Conservation (phyloP, 805 yeast species). For the Hanseniaspora clermontiae region DNA sequence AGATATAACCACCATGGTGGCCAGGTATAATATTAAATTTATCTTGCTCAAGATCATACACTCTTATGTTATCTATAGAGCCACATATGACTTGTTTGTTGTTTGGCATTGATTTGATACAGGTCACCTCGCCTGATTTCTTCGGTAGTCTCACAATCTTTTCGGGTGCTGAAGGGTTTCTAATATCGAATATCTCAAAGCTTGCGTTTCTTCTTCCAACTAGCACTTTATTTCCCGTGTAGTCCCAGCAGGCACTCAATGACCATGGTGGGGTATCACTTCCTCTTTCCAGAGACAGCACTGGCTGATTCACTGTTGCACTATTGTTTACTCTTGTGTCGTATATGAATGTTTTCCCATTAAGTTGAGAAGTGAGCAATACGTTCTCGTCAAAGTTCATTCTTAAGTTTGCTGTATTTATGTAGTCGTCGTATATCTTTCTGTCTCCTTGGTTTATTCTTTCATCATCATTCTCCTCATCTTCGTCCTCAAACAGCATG, state of each 20-base stretch:
- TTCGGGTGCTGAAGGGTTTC: constrained; percentile 44
- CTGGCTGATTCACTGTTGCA: constrained; percentile 24
- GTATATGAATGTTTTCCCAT: constrained; percentile 75
- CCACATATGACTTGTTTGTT: constrained; percentile 72
- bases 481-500: constrained; percentile 48
- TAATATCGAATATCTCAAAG: constrained; percentile 61
- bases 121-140: constrained; percentile 82
- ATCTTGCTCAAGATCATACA: constrained; percentile 50
- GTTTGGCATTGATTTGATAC: constrained; percentile 69
- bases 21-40: constrained; percentile 81
- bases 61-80: constrained; percentile 75
- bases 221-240: constrained; percentile 62
- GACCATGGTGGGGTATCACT: constrained; percentile 86
- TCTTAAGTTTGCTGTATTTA: constrained; percentile 20
- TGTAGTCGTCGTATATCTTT: background rate
- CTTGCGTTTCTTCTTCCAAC: constrained; percentile 84
- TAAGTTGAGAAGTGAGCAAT: constrained; percentile 69
- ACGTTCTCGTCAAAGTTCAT: constrained; percentile 34
- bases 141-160: constrained; percentile 62
- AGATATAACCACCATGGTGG: constrained; percentile 84
- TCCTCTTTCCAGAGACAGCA: constrained; percentile 41
- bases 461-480: constrained; percentile 33
- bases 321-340: constrained; percentile 44
- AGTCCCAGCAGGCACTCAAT: constrained; percentile 77
- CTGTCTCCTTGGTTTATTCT: background rate